Evolutionary conservation across 148 eudicot genomes (phyloP), one percentile per base, ranked within the genome.

Genomic region (Hydrangea macrophylla): DNA sequence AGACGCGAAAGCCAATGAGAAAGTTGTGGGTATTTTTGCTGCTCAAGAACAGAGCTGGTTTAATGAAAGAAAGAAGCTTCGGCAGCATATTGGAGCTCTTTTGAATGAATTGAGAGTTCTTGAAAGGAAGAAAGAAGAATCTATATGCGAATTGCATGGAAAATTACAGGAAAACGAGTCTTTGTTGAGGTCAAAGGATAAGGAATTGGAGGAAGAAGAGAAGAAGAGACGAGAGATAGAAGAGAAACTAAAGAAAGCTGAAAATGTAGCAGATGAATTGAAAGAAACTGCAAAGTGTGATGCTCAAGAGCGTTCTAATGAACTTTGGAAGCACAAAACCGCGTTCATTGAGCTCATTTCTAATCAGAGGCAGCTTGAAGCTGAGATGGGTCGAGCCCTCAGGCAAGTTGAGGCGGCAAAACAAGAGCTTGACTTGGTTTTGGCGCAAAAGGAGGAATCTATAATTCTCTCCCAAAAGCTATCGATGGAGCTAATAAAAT

Each of bases 301-400:
- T 73, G 72, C 82, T 66, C 89, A 88, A 60, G 81, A 80, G 27
- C 92, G 80, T 72, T 76, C 85, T 8, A 67, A 63, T 33, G 92
- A 88, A 75, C 68, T 90, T n/a, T 58, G 85, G 81, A 93, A 80
- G 62, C 96, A 90, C 70, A 94, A 88, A 74, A 83, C 88, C 0
- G 96, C 97, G 3, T 88, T 88, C 64, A 85, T 94, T 66, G 99
- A 94, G 83, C 85, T 94, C 24, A 96, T 94, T 23, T 90, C 99
- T 1, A 87, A 76, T 68, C 97, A 94, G 59, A 63, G 97, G 20
- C 99, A 87, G 73, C 82, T 94, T 27, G 96, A 94, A 65, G 96
- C 97, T 50, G 97, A 94, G 73, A 73, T 90, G 73, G 81, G 92
- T 22, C 81, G 99, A 59, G 84, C 90, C n/a, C 65, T 74, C 25